Conservation (phyloP, 441 rosid genomes). For the Gossypium laxum region DNA sequence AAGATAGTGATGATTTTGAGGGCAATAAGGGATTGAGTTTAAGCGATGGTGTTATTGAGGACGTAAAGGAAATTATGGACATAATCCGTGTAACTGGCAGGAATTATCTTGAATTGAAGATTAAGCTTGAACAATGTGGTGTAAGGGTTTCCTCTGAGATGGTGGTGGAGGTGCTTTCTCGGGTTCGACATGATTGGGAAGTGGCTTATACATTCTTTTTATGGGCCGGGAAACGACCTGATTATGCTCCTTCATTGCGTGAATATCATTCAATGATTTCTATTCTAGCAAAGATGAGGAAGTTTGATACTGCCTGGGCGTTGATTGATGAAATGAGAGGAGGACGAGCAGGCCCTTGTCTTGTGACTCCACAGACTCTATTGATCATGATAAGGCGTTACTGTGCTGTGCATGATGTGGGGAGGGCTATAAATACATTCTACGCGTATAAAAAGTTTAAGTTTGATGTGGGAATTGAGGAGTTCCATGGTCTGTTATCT, state of each 20-base stretch:
- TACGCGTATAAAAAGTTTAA: conserved; percentile 56
- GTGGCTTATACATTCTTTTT: conserved; percentile 72
- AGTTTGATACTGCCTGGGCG: conserved; percentile 82
- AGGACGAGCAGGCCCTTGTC: conserved; percentile 32
- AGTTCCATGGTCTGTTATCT: conserved; percentile 77
- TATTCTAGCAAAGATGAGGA: conserved; percentile 76
- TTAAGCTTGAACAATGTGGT: conserved; percentile 48
- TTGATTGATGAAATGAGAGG: conserved; percentile 87
- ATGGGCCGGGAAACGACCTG: conserved; percentile 67
- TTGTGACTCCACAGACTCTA: conserved; percentile 67
- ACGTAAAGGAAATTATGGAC: conserved; percentile 34
- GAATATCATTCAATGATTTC: conserved; percentile 74
- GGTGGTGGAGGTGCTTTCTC: conserved; percentile 61
- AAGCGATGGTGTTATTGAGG: conserved; percentile 25
- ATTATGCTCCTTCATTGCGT: conserved; percentile 43
- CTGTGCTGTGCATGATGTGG: conserved; percentile 81
- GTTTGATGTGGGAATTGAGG: conserved; percentile 55
- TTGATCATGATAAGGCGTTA: conserved; percentile 83
- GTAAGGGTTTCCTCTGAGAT: conserved; percentile 43
- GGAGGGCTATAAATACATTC: conserved; percentile 70
- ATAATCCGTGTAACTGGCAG: conserved; percentile 32
- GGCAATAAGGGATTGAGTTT: conserved; percentile 16
- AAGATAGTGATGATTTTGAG: conserved; percentile 25
- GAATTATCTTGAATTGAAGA: conserved; percentile 29
- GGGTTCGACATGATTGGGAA: conserved; percentile 71